Base-by-base conservation (phyloP, 2,329 filamentous ascomycete species). In the Pseudopithomyces maydicus region DNA sequence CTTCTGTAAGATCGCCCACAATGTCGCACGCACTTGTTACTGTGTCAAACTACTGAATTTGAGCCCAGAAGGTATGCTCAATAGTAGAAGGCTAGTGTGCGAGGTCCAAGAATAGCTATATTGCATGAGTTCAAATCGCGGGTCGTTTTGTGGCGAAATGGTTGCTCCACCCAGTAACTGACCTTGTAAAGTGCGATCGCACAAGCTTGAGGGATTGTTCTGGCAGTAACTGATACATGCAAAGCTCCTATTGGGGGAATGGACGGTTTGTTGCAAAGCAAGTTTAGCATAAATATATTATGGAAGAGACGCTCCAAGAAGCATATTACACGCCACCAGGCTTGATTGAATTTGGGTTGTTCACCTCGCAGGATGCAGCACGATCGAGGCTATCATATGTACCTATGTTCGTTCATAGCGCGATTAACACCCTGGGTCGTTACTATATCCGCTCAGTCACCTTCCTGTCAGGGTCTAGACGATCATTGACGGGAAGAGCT, bases 381-480 rank as follows among this genome's bases (percentile, higher is more conserved):
- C 42, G 17, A 33, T 41, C 52, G 52, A 54, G 43, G 33, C 52
- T 41, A 8, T 15, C 17, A 23, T 19, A 17, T 10, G 11, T 43
- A 7, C 17, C n/a, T 19, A 17, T 10, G 11, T 43, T 20, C 17
- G 44, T 36, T 38, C 33, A 33, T 38, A 29, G 43, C 20, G 52
- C 26, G 33, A 4, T 36, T 2, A 47, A 41, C 19, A 12, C 10
- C 33, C 17, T 15, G 38, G 38, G 12, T 29, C 29, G 7, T 35
- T 29, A 8, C 29, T 23, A 20, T 42, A 20, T 22, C n/a, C 19
- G 14, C 46, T 44, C 15, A 14, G 45, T 55, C 39, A 55, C 53
- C 53, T 44, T 51, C 45, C 53, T 17, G 10, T 49, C 44, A 38
- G 32, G 46, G 46, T 22, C 47, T 55, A 33, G 46, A n/a, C 12